Evolutionary conservation across 768 basidiomycete species (phyloP), one percentile per base, ranked within the genome.

Genomic region (Pleurotus tuoliensis): DNA sequence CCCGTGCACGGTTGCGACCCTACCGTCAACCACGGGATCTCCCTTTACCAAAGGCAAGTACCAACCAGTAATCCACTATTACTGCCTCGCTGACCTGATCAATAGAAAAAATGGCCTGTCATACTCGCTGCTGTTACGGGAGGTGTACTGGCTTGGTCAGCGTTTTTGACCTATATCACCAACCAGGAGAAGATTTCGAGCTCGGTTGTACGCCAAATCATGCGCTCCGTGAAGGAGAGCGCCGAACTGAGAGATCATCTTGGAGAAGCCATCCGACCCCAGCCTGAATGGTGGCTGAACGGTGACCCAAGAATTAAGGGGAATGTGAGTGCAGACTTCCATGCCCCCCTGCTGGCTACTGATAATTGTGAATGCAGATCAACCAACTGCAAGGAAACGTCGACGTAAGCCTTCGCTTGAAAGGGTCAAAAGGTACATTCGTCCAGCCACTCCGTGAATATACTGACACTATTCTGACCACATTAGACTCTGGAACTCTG

Each of bases 141-240:
- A 5, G 90, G 88, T 13, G 68, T 87, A 1, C 66, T 81, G 1
- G 81, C 78, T 5, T 91, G 90, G 90, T 81, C 71, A 3, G 77
- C 76, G 5, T 92, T 92, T 67, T 77, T 90, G 62, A 75, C 79
- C 25, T 84, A 82, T 58, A 85, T 83, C 8, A 84, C 83, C 56
- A 92, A 92, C 71, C 83, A 88, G 66, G 90, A 92, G 64, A 86
- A 84, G 62, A 76, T 91, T 25, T 83, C 88, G 22, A 87, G 83
- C 59, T 91, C 90, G 3, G 83, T 91, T 27, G 82, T 86, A 57
- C 80, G 82, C 45, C 85, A 83, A 61, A 76, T 91, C 55, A 68
- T 88, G 71, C 77, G 80, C 39, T 82, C 81, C 4, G 70, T 90
- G 44, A 80, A 79, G 58, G 78, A 80, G 13, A 80, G 79, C 59